Base-by-base conservation (phyloP, 208 protist species). In the Wallacemonas sp. region DNA sequence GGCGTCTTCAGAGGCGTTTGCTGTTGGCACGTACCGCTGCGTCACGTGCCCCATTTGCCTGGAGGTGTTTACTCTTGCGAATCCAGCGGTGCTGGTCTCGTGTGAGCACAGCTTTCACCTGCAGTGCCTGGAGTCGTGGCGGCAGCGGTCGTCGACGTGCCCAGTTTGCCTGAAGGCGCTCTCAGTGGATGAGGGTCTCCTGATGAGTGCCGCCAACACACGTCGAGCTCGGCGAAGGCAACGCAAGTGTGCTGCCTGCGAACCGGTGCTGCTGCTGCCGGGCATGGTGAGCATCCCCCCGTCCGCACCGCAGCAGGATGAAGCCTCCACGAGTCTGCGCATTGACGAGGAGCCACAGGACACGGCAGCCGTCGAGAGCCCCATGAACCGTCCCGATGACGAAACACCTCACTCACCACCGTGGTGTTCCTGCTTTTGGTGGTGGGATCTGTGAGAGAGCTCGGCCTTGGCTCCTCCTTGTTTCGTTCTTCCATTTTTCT, bases 91-190 rank as follows among this genome's bases (percentile, higher is more conserved):
- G 43, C 44, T 94, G 16, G 74, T 94, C 5, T 60, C 64, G 11
- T 94, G 88, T 74, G 83, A 81, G 29, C 88, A 94, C 61, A 79
- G 82, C 16, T 89, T 94, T 58, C 88, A 94, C 41, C 43, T 92
- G 38, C 88, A 92, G 75, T 94, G 88, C 65, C 68, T 92, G 16
- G 82, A 92, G 70, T 74, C 82, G 39, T 94, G 88, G 85, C 80
- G 85, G 44, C 78, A 92, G 68, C 80, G 88, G 5, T 85, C 81
- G 0, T 44, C 76, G 0, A 44, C 80, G 26, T 92, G 85, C 48
- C 85, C 88, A 1, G 80, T 94, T 38, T 94, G 88, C 39, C 72
- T 80, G 26, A 49, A 61, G 2, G 67, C 66, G 19, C n/a, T 94
- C 1, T 38, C 63, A 0, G 74, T 63, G 0, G 78, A 88, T 21